Percentiles rank a stretch among this genome's conserved stretches.
phyloP scores from a whole-genome alignment of 169 alveolate genomes.

The Plasmodium sp. region DNA sequence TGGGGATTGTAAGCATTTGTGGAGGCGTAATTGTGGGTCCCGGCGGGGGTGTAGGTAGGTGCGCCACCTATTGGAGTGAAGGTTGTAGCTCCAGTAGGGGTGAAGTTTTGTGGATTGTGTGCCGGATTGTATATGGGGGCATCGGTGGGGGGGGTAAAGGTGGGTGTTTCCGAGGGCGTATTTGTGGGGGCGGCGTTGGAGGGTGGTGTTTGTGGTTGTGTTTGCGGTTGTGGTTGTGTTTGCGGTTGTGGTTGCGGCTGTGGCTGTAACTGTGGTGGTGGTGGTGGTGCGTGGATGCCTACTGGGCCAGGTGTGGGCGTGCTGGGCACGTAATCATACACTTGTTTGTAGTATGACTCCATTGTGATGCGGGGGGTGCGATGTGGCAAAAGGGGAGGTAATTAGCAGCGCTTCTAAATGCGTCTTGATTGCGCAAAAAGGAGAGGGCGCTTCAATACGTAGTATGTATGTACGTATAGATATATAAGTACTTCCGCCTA shows the following conservation, averaged over 20 bases:
- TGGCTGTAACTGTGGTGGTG: too few species aligned
- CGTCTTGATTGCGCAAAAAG: not conserved
- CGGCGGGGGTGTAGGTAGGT: not conserved
- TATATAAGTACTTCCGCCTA: not conserved
- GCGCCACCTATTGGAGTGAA: not conserved
- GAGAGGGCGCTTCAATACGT: not conserved
- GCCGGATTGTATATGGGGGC: not conserved
- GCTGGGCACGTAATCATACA: not conserved
- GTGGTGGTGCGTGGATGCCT: too few species aligned
- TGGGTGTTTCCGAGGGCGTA: not conserved
- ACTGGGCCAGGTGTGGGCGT: not conserved
- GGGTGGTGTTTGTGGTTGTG: not conserved
- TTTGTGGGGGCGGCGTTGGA: not conserved
- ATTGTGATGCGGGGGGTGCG: not conserved
- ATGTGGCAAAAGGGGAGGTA: not conserved
- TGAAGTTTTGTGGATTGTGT: not conserved
- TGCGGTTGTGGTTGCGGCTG: too few species aligned
- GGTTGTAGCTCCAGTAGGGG: not conserved
- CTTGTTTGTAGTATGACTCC: conserved; percentile 25
- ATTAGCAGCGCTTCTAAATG: not conserved
- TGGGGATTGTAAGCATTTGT: not conserved
- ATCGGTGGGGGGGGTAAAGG: not conserved
- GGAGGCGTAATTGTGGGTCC: not conserved
- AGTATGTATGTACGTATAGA: not conserved
- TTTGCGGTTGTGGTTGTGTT: too few species aligned